Evolutionary conservation across 768 basidiomycete species (phyloP).

Genomic region (Cantharellus cinnabarinus): DNA sequence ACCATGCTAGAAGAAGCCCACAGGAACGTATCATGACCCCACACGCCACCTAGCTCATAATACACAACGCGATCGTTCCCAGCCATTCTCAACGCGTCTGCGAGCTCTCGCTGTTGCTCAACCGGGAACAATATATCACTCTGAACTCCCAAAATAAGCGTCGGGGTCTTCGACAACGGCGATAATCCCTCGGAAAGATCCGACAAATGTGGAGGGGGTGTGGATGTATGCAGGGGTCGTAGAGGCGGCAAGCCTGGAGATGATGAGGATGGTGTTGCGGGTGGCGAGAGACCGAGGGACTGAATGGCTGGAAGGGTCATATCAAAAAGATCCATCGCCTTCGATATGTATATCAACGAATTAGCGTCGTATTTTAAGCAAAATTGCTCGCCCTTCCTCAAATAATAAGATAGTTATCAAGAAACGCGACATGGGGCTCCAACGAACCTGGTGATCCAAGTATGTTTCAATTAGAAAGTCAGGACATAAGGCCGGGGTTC

Average conservation of each 20-base stretch:
- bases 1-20: conserved; percentile 21
- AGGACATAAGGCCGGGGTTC: conserved; percentile 46
- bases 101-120: conserved; percentile 90
- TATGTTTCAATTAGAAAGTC: conserved; percentile 99
- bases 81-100: conserved; percentile 74
- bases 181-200: conserved; percentile 60
- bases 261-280: background rate
- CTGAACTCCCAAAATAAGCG: conserved; percentile 81
- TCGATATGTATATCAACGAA: conserved; percentile 94
- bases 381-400: conserved; percentile 70
- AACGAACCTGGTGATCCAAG: conserved; percentile 62
- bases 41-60: conserved; percentile 96
- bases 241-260: conserved; percentile 7
- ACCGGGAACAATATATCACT: conserved; percentile 93
- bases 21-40: conserved; percentile 98
- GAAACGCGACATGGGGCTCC: no score
- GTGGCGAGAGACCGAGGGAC: conserved; percentile 33
- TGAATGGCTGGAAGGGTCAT: conserved; percentile 63
- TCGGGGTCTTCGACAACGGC: conserved; percentile 57
- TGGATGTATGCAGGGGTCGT: conserved; percentile 11
- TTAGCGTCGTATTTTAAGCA: conserved; percentile 98
- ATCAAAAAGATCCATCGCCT: conserved; percentile 99
- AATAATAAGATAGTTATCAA: background rate
- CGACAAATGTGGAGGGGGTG: conserved; percentile 48
- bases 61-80: conserved; percentile 83